Evolutionary conservation across 805 yeast genomes (phyloP).

Genomic region (Lachancea quebecensis): DNA sequence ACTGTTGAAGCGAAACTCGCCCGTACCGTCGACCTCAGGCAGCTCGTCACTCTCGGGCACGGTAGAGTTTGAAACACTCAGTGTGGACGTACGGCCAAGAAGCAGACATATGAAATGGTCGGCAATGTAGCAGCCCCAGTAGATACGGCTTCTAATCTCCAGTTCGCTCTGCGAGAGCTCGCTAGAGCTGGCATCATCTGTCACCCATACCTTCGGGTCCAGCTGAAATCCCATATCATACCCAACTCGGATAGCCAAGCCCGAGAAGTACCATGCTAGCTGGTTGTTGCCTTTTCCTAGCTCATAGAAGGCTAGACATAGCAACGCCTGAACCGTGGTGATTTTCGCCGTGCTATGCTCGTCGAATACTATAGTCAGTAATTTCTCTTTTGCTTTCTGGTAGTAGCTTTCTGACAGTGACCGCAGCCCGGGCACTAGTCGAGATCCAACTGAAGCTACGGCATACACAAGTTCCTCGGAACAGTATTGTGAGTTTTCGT

Average conservation of each 20-base stretch:
- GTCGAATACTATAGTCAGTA: conserved; percentile 34
- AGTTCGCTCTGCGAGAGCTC: conserved; percentile 43
- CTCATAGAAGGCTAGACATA: conserved; percentile 55
- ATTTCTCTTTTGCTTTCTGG: conserved; percentile 38
- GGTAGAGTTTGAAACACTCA: conserved; percentile 51
- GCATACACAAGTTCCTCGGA: conserved; percentile 48
- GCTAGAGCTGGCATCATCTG: conserved; percentile 31
- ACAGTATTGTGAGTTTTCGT: conserved; percentile 42
- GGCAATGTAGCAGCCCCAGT: conserved; percentile 62
- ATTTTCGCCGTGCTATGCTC: conserved; percentile 38
- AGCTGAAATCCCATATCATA: conserved; percentile 58
- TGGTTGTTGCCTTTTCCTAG: conserved; percentile 53
- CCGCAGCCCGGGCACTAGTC: conserved; percentile 40
- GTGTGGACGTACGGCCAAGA: conserved; percentile 50
- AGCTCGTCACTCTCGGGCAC: conserved; percentile 52
- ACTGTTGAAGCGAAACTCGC: conserved; percentile 42
- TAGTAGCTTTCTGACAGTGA: conserved; percentile 40
- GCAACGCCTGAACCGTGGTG: conserved; percentile 50
- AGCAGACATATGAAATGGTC: conserved; percentile 57
- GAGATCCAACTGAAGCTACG: conserved; percentile 53
- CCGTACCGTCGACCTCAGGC: conserved; percentile 59
- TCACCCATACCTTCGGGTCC: conserved; percentile 54
- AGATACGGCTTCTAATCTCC: conserved; percentile 51
- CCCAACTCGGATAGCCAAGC: conserved; percentile 59
- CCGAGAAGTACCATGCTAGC: conserved; percentile 57